Conservation (phyloP, 2,329 filamentous ascomycete species). For the Lachnellula occidentalis region DNA sequence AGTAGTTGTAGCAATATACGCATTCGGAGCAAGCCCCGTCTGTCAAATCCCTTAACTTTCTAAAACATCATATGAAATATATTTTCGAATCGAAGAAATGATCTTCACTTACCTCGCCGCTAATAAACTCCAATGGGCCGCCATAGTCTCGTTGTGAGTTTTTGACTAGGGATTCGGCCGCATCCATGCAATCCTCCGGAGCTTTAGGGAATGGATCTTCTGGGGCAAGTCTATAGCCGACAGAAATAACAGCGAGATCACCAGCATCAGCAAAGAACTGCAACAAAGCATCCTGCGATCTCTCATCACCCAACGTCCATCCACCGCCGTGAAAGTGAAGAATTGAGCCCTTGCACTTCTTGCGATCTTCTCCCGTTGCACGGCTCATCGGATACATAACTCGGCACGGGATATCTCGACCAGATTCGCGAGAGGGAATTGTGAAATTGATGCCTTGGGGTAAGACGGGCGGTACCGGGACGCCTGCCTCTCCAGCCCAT, state of each 20-base stretch:
- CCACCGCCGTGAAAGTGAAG: constrained; percentile 52
- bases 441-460: constrained; percentile 40
- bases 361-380: constrained; percentile 40
- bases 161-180: constrained; percentile 47
- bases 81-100: background rate
- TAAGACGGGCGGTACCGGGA: constrained; percentile 43
- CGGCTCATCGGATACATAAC: constrained; percentile 18
- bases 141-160: constrained; percentile 39
- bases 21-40: constrained; percentile 4
- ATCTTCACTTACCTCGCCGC: constrained; percentile 36
- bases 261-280: constrained; percentile 44
- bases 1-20: constrained; percentile 1
- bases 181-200: constrained; percentile 52
- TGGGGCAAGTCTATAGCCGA: constrained; percentile 56
- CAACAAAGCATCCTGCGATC: constrained; percentile 41
- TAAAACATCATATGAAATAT: constrained; percentile 9
- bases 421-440: constrained; percentile 47
- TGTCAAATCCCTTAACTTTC: constrained; percentile 18
- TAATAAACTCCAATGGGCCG: constrained; percentile 38
- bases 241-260: constrained; percentile 45
- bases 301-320: constrained; percentile 34
- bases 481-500: constrained; percentile 45
- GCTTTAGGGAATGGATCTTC: constrained; percentile 52
- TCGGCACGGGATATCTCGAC: constrained; percentile 46
- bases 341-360: constrained; percentile 42